phyloP scores from a whole-genome alignment of 768 basidiomycete species.

The Hygrophoropsis aurantiaca region DNA sequence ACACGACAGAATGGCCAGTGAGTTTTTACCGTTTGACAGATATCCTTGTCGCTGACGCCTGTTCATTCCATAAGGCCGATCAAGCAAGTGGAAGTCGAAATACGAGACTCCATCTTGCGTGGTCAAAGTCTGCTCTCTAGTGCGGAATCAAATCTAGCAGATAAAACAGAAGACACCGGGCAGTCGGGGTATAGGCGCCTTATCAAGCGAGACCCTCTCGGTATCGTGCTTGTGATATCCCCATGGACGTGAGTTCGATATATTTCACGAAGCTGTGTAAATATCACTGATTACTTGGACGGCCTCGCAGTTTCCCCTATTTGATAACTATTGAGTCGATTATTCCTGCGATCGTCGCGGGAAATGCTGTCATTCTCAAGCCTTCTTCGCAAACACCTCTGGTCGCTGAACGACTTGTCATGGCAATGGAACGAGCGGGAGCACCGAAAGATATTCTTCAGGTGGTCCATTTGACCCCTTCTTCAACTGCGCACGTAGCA shows the following conservation, averaged over 20 bases:
- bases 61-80: slow-evolving; percentile 56
- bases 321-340: slow-evolving; percentile 89
- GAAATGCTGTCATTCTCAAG: slow-evolving; percentile 90
- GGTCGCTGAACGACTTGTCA: slow-evolving; percentile 76
- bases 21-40: slow-evolving; percentile 19
- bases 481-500: slow-evolving; percentile 58
- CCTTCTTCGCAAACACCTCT: slow-evolving; percentile 96
- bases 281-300: background rate
- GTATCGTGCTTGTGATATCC: slow-evolving; percentile 83
- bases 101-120: slow-evolving; percentile 77
- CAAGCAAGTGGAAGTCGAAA: slow-evolving; percentile 74
- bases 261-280: background rate
- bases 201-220: slow-evolving; percentile 82
- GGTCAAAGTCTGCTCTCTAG: slow-evolving; percentile 84
- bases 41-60: background rate
- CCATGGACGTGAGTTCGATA: slow-evolving; percentile 80
- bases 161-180: slow-evolving; percentile 72
- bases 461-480: slow-evolving; percentile 70
- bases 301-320: slow-evolving; percentile 71
- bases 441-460: slow-evolving; percentile 75
- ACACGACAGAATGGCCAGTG: slow-evolving; percentile 92
- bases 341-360: slow-evolving; percentile 86
- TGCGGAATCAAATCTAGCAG: slow-evolving; percentile 70
- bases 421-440: slow-evolving; percentile 71
- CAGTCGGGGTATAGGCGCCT: slow-evolving; percentile 81